These are phyloP conservation scores for Mortierella hygrophila DNA, from an alignment of 192 early-diverging fungal genomes.

Conservation along the genomic window DNA sequence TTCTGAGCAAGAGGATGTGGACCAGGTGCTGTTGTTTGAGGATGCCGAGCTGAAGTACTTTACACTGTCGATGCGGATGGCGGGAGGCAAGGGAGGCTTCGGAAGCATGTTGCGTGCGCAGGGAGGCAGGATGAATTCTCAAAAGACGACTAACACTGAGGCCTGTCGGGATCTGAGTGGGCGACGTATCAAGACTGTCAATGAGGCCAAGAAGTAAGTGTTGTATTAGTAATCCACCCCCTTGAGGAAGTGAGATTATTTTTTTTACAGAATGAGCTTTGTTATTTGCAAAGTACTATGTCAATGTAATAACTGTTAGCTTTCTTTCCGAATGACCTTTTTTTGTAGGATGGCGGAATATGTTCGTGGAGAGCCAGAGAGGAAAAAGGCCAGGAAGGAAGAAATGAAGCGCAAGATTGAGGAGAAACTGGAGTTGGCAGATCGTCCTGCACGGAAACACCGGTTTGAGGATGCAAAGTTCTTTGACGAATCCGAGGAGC, in stretches of 20 bases:
- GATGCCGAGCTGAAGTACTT: constrained; percentile 38
- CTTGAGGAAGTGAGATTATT: background rate
- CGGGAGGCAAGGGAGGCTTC: constrained; percentile 98
- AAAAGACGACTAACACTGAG: constrained; percentile 93
- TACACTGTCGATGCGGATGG: constrained; percentile 65
- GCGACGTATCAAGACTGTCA: constrained; percentile 87
- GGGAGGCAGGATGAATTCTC: constrained; percentile 88
- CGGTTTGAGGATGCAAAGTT: constrained; percentile 90
- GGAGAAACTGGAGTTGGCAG: constrained; percentile 73
- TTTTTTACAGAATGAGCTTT: background rate
- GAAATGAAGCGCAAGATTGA: constrained; percentile 83
- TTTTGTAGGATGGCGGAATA: constrained; percentile 75
- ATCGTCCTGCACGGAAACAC: constrained; percentile 73
- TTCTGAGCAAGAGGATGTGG: constrained; percentile 34
- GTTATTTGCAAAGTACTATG: background rate
- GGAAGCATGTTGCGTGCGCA: constrained; percentile 94
- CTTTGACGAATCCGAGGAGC: constrained; percentile 73
- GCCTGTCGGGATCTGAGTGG: constrained; percentile 95
- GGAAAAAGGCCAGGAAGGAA: constrained; percentile 73
- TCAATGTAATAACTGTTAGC: background rate
- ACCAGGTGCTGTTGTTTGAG: constrained; percentile 54
- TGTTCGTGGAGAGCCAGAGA: constrained; percentile 74
- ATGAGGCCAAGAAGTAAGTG: constrained; percentile 87
- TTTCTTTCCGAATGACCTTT: background rate
- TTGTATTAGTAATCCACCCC: constrained; percentile 13